Evolutionary conservation across 2,329 filamentous ascomycete genomes (phyloP).

Genomic region (Sphaerulina vaccinii): DNA sequence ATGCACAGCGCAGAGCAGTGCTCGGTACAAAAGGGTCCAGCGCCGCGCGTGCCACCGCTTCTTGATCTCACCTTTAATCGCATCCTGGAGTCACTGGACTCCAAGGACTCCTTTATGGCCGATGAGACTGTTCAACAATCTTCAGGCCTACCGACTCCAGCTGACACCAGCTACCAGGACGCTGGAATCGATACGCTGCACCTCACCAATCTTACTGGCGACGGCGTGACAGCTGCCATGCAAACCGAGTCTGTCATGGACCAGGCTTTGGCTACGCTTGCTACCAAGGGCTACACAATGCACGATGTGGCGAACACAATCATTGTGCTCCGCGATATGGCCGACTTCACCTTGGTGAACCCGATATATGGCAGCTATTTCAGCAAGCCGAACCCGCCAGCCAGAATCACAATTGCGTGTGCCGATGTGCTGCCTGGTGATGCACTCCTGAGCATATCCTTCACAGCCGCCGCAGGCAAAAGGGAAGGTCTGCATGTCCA

Average conservation of each 20-base stretch:
- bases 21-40: background rate
- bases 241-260: slow-evolving; percentile 44
- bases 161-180: background rate
- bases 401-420: slow-evolving; percentile 78
- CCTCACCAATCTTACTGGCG: slow-evolving; percentile 32
- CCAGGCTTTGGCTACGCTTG: slow-evolving; percentile 26
- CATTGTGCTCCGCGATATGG: slow-evolving; percentile 75
- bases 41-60: slow-evolving; percentile 57
- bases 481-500: slow-evolving; percentile 76
- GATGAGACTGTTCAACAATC: background rate
- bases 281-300: slow-evolving; percentile 26
- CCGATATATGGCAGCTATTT: slow-evolving; percentile 74
- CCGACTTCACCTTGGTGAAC: slow-evolving; percentile 75
- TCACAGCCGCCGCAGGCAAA: slow-evolving; percentile 39
- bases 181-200: slow-evolving; percentile 3
- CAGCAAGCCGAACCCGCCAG: slow-evolving; percentile 73
- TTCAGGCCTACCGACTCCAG: background rate
- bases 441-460: slow-evolving; percentile 61
- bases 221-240: slow-evolving; percentile 40
- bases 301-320: slow-evolving; percentile 46
- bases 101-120: background rate
- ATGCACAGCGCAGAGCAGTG: background rate
- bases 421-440: slow-evolving; percentile 63
- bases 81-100: slow-evolving; percentile 33
- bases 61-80: slow-evolving; percentile 63